Conservation (phyloP, 2,329 filamentous ascomycete genomes). For the Cladophialophora yegresii region DNA sequence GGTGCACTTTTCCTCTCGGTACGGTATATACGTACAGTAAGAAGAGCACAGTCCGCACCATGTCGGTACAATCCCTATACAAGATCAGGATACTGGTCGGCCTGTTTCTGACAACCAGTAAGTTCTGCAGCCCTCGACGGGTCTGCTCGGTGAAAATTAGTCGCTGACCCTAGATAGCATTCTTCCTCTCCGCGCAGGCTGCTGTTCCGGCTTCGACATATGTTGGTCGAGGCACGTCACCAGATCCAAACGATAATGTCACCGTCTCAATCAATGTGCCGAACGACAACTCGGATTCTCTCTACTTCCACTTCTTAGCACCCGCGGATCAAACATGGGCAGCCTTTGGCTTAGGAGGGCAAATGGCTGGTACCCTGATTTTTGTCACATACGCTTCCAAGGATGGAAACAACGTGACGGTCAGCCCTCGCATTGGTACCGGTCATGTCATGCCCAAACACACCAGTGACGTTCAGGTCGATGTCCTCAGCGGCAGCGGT, state of each 20-base stretch:
- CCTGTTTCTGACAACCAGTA: slow-evolving; percentile 23
- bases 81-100: slow-evolving; percentile 17
- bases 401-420: slow-evolving; percentile 36
- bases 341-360: slow-evolving; percentile 37
- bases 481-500: slow-evolving; percentile 53
- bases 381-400: slow-evolving; percentile 39
- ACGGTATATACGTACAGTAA: slow-evolving; percentile 5
- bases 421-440: slow-evolving; percentile 37
- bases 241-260: slow-evolving; percentile 30
- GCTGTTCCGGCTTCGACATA: slow-evolving; percentile 27
- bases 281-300: slow-evolving; percentile 29
- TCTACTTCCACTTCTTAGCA: slow-evolving; percentile 36
- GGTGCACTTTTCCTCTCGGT: neutral
- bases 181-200: slow-evolving; percentile 26
- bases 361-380: slow-evolving; percentile 39
- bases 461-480: slow-evolving; percentile 47
- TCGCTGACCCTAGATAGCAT: slow-evolving; percentile 10
- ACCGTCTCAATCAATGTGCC: slow-evolving; percentile 37
- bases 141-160: neutral
- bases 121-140: slow-evolving; percentile 4
- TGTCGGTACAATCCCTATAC: slow-evolving; percentile 8
- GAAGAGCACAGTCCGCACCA: slow-evolving; percentile 1
- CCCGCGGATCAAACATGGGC: slow-evolving; percentile 37
- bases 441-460: slow-evolving; percentile 42
- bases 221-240: slow-evolving; percentile 24